phyloP scores from a whole-genome alignment of 257 asterid species.

The Solanum chmielewskii region DNA sequence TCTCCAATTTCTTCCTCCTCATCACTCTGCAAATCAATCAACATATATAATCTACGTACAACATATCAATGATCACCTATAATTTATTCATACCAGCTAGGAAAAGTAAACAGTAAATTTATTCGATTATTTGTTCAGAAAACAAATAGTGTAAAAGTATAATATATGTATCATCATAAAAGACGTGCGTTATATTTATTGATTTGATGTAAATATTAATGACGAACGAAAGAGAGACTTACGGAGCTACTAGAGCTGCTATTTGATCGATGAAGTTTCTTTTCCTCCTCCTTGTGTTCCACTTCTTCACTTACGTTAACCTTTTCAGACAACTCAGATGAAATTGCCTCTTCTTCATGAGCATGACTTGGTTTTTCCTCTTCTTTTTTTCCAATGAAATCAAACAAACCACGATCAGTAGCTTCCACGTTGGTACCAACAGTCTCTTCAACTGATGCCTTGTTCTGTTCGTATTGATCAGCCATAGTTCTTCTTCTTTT shows the following conservation, averaged over 20 bases:
- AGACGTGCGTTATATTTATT: not conserved
- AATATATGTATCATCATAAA: not conserved
- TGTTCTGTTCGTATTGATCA: constrained; percentile 23
- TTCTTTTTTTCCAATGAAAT: constrained; percentile 34
- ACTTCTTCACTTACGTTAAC: constrained; percentile 36
- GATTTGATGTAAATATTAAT: not conserved
- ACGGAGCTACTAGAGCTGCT: constrained; percentile 72
- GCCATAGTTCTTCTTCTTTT: constrained; percentile 27
- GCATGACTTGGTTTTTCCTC: constrained; percentile 33
- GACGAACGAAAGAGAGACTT: constrained; percentile 12
- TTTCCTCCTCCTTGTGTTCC: constrained; percentile 4
- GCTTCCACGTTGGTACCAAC: constrained; percentile 23
- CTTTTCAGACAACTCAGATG: constrained; percentile 43
- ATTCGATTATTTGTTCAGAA: not conserved
- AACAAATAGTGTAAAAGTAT: not conserved
- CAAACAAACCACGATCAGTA: constrained; percentile 57
- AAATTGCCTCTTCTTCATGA: constrained; percentile 18
- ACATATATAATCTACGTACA: not conserved
- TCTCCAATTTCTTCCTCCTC: constrained; percentile 44
- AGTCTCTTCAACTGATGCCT: constrained; percentile 14
- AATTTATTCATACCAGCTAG: not conserved
- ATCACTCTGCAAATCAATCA: constrained; percentile 41
- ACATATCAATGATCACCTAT: no score
- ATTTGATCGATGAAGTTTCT: constrained; percentile 35
- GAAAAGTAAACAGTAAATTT: not conserved